Conservation (phyloP, 164 flowering plant species). For the Amborella trichopoda region DNA sequence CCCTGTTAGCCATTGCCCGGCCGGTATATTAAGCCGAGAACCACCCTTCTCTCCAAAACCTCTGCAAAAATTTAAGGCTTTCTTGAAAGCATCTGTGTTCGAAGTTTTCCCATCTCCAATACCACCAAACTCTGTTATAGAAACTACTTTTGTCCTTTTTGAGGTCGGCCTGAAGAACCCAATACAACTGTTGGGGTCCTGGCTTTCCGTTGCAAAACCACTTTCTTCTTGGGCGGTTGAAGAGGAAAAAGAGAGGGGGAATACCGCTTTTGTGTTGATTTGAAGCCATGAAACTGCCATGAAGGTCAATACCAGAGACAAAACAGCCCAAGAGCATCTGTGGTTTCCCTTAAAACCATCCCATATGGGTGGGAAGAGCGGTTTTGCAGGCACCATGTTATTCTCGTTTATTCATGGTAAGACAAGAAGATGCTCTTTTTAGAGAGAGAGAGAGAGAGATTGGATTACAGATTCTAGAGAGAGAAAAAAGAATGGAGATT, state of each 20-base stretch:
- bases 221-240: slow-evolving; percentile 5
- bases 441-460: background rate
- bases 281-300: slow-evolving; percentile 26
- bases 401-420: no score
- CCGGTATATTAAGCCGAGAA: slow-evolving; percentile 60
- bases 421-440: no score
- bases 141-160: slow-evolving; percentile 30
- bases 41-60: slow-evolving; percentile 40
- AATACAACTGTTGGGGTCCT: slow-evolving; percentile 21
- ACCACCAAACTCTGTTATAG: slow-evolving; percentile 77
- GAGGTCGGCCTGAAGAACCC: slow-evolving; percentile 27
- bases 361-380: slow-evolving; percentile 4
- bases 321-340: slow-evolving; percentile 26
- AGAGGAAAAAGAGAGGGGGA: no score
- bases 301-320: slow-evolving; percentile 22
- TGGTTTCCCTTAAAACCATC: slow-evolving; percentile 7
- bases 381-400: slow-evolving; percentile 25
- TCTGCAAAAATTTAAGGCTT: slow-evolving; percentile 42
- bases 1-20: slow-evolving; percentile 82
- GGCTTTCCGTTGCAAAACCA: background rate
- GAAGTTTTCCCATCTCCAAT: slow-evolving; percentile 82
- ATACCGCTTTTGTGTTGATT: slow-evolving; percentile 13
- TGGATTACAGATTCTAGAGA: background rate
- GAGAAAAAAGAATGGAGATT: no score
- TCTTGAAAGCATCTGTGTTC: slow-evolving; percentile 68